These are phyloP conservation scores for Aspergillus cejpii DNA, from an alignment of 2,329 filamentous ascomycete species.

Conservation along the genomic window DNA sequence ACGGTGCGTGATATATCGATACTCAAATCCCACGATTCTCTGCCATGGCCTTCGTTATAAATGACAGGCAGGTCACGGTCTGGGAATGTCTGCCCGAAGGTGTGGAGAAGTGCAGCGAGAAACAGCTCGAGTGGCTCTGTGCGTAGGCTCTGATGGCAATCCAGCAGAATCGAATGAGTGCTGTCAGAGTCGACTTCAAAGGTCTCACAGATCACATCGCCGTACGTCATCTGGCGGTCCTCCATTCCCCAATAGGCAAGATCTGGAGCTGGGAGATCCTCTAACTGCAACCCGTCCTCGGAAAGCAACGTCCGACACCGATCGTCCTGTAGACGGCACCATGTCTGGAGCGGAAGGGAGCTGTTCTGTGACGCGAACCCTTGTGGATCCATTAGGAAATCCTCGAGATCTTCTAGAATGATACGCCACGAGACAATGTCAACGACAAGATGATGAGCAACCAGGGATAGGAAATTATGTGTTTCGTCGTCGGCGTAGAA, in stretches of 20 bases:
- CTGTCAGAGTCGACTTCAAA: slow-evolving; percentile 30
- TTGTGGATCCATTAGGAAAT: slow-evolving; percentile 28
- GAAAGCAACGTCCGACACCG: slow-evolving; percentile 14
- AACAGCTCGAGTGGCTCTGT: slow-evolving; percentile 37
- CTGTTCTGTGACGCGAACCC: slow-evolving; percentile 15
- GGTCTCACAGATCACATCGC: slow-evolving; percentile 30
- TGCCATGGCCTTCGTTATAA: slow-evolving; percentile 46
- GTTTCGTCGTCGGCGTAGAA: slow-evolving; percentile 33
- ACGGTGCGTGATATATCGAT: slow-evolving; percentile 47
- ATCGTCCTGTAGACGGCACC: slow-evolving; percentile 31
- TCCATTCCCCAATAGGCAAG: slow-evolving; percentile 34
- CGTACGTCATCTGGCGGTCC: slow-evolving; percentile 27
- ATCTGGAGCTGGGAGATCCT: slow-evolving; percentile 26
- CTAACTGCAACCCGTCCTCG: slow-evolving; percentile 12
- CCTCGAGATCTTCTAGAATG: slow-evolving; percentile 36
- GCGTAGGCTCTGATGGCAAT: slow-evolving; percentile 28
- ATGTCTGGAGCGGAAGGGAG: slow-evolving; percentile 35
- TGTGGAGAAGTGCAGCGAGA: slow-evolving; percentile 36
- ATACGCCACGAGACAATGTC: slow-evolving; percentile 40
- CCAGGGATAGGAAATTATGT: slow-evolving; percentile 28
- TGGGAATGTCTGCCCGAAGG: slow-evolving; percentile 41
- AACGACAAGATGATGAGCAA: slow-evolving; percentile 36
- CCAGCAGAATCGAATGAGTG: slow-evolving; percentile 25
- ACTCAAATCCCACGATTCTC: slow-evolving; percentile 41
- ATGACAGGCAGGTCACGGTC: slow-evolving; percentile 39